Evolutionary conservation across 2,329 filamentous ascomycete genomes (phyloP).

Genomic region (Myriangium duriaei): DNA sequence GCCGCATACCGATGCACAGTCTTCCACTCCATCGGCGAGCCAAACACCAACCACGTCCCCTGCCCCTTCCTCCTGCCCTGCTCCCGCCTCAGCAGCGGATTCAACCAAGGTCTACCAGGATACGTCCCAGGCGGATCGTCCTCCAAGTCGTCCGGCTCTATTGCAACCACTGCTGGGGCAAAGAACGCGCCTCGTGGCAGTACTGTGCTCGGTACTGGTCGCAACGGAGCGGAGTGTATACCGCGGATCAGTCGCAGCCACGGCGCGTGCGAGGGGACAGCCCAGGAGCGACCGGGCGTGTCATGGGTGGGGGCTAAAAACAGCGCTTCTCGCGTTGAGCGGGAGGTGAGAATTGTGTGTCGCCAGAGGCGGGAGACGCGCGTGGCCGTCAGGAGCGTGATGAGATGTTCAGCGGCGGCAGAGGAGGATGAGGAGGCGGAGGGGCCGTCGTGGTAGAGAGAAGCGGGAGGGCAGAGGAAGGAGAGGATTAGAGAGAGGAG

Average conservation of each 20-base stretch:
- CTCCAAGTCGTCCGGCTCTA: too few relatives aligned
- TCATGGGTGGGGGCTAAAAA: not conserved
- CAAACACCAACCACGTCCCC: not conserved
- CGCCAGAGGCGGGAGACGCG: slow-evolving; percentile 4
- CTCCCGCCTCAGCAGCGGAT: not conserved
- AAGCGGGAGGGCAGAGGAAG: not conserved
- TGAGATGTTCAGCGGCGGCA: not conserved
- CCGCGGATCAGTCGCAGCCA: slow-evolving; percentile 5
- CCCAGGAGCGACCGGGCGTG: not conserved
- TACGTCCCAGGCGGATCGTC: not conserved
- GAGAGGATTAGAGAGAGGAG: slow-evolving; percentile 5
- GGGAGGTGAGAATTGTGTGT: not conserved
- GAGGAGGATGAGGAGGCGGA: not conserved
- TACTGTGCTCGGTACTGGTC: slow-evolving; percentile 1
- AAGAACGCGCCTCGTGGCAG: not conserved
- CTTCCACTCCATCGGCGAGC: not conserved
- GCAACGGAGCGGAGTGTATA: slow-evolving; percentile 4
- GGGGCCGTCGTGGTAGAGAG: not conserved
- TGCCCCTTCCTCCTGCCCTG: not conserved
- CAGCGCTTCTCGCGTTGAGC: slow-evolving; percentile 1
- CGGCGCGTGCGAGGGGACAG: slow-evolving; percentile 2
- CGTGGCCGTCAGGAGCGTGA: not conserved
- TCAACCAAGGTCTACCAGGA: not conserved
- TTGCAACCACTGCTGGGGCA: too few relatives aligned
- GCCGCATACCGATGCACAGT: slow-evolving; percentile 4